These are phyloP conservation scores for Coriolopsis trogii DNA, from an alignment of 1,284 basidiomycete species.

Conservation along the genomic window DNA sequence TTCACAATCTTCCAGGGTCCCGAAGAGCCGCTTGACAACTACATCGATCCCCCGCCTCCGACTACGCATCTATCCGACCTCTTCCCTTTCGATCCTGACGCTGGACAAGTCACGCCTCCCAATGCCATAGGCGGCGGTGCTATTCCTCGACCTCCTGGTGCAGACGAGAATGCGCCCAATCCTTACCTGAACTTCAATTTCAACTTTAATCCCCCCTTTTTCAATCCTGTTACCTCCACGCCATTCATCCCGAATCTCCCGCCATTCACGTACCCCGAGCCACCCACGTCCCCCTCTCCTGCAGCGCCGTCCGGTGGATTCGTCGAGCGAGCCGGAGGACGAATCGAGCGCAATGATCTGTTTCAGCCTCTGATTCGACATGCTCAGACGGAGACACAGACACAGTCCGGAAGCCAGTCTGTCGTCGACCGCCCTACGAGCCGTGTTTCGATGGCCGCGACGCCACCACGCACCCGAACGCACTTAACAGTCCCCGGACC, in stretches of 20 bases:
- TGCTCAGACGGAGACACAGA: slow-evolving; percentile 11
- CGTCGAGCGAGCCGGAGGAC: slow-evolving; percentile 32
- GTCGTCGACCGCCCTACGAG: slow-evolving; percentile 10
- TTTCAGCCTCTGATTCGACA: slow-evolving; percentile 33
- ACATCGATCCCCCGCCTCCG: slow-evolving; percentile 27
- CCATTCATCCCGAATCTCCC: slow-evolving; percentile 40
- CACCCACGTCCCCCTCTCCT: slow-evolving; percentile 72
- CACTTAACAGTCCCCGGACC: too few species aligned
- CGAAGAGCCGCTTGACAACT: slow-evolving; percentile 32
- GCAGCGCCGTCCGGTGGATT: slow-evolving; percentile 31
- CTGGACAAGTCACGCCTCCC: slow-evolving; percentile 17
- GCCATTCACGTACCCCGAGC: slow-evolving; percentile 63
- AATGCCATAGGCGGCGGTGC: slow-evolving; percentile 29
- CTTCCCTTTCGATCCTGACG: slow-evolving; percentile 43
- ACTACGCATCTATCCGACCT: slow-evolving; percentile 52
- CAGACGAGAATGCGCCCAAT: slow-evolving; percentile 47
- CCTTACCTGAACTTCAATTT: slow-evolving; percentile 44
- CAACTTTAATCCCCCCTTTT: slow-evolving; percentile 41
- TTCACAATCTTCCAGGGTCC: slow-evolving; percentile 38
- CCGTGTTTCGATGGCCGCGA: not conserved
- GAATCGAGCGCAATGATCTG: slow-evolving; percentile 33
- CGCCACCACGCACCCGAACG: too few species aligned
- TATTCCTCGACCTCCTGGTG: slow-evolving; percentile 41
- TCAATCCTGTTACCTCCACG: slow-evolving; percentile 56
- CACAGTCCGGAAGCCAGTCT: slow-evolving; percentile 12